phyloP scores from a whole-genome alignment of 352 stramenopile genomes.

The Phytophthora pseudosyringae region DNA sequence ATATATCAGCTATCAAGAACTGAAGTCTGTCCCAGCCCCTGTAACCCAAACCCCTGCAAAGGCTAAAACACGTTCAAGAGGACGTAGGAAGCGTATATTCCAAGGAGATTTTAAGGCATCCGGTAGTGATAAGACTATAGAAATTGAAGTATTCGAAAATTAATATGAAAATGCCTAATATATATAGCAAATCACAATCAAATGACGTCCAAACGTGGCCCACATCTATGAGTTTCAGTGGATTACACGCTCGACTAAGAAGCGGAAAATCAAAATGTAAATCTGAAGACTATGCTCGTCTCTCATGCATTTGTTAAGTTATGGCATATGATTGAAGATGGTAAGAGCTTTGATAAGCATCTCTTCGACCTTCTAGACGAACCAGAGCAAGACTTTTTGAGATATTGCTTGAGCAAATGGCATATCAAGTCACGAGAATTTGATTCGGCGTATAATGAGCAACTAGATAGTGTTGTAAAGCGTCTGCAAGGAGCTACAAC shows the following conservation, averaged over 20 bases:
- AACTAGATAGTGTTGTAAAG: constrained; percentile 7
- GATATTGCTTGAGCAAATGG: not conserved
- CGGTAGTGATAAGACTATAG: constrained; percentile 3
- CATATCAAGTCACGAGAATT: constrained; percentile 1
- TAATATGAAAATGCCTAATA: too few relatives aligned
- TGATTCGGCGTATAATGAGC: constrained; percentile 11
- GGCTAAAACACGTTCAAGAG: not conserved
- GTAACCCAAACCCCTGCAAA: not conserved
- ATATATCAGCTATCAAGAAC: constrained; percentile 5
- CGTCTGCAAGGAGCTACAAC: constrained; percentile 5
- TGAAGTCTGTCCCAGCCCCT: not conserved
- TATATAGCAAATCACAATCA: too few relatives aligned
- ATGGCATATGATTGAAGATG: too few relatives aligned
- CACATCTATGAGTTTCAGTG: constrained; percentile 1
- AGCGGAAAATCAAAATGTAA: constrained; percentile 9
- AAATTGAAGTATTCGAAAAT: too few relatives aligned
- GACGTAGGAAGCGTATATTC: not conserved
- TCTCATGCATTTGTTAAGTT: too few relatives aligned
- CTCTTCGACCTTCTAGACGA: too few relatives aligned
- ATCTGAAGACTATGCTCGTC: constrained; percentile 2
- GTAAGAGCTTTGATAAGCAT: too few relatives aligned
- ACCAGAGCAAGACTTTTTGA: too few relatives aligned
- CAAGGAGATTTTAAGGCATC: not conserved
- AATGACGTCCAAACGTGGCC: too few relatives aligned
- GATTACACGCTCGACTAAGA: not conserved